Conservation (phyloP, 2,329 filamentous ascomycete genomes). For the Cyphellophora europaea region DNA sequence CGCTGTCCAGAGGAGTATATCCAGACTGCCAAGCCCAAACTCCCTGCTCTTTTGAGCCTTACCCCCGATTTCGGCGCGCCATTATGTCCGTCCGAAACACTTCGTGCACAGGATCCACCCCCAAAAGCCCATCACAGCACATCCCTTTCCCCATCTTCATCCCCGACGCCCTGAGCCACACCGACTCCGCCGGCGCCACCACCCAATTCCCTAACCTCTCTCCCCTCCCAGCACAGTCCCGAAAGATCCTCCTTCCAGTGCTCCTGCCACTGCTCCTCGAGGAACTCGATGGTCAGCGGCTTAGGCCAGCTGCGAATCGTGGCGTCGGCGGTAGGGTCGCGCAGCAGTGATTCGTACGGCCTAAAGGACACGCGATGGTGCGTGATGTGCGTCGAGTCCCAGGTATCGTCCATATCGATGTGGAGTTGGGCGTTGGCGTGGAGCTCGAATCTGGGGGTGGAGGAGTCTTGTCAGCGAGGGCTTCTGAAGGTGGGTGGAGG, state of each 20-base stretch:
- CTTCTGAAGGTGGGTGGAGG: too few species aligned
- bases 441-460: constrained; percentile 18
- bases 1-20: too few species aligned
- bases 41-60: too few species aligned
- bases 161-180: too few species aligned
- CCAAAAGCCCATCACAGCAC: too few species aligned
- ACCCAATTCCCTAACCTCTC: constrained; percentile 16
- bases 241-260: constrained; percentile 16
- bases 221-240: constrained; percentile 17
- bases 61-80: too few species aligned
- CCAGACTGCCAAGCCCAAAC: too few species aligned
- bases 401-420: constrained; percentile 20
- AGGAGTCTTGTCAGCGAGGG: too few species aligned
- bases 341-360: constrained; percentile 16
- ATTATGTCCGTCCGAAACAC: too few species aligned
- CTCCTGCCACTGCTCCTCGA: constrained; percentile 16
- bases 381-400: constrained; percentile 16
- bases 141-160: too few species aligned
- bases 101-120: too few species aligned
- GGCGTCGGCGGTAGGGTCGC: constrained; percentile 13
- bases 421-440: constrained; percentile 18
- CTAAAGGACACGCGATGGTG: constrained; percentile 19
- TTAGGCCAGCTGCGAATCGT: constrained; percentile 18
- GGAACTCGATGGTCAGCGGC: constrained; percentile 18
- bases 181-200: constrained; percentile 6